These are phyloP conservation scores for Cystobasidium ongulense DNA, from an alignment of 768 basidiomycete species.

Conservation along the genomic window DNA sequence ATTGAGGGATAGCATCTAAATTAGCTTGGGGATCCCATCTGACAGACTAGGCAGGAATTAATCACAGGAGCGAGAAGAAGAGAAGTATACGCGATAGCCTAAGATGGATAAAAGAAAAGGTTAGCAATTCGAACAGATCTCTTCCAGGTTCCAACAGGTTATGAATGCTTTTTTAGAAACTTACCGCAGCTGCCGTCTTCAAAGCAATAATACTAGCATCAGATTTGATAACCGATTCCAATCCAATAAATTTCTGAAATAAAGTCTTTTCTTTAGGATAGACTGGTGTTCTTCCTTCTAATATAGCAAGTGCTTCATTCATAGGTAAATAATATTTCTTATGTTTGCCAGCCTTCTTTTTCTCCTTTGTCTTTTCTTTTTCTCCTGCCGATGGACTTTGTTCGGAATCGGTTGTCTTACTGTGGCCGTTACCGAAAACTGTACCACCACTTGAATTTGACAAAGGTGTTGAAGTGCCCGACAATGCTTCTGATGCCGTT, in stretches of 20 bases:
- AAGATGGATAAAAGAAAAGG: neutral
- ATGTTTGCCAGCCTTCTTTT: constrained; percentile 1
- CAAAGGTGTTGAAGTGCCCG: neutral
- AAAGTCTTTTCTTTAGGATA: neutral
- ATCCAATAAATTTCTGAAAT: neutral
- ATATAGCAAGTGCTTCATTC: constrained; percentile 42
- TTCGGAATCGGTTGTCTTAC: neutral
- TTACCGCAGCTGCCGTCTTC: constrained; percentile 31
- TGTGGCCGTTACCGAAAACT: neutral
- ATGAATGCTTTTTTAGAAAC: constrained; percentile 42
- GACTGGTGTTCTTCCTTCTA: constrained; percentile 35
- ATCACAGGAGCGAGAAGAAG: constrained; percentile 41
- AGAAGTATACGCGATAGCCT: constrained; percentile 41
- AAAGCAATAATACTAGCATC: neutral
- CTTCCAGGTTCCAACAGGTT: constrained; percentile 29
- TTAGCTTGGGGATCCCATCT: neutral
- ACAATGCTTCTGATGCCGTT: neutral
- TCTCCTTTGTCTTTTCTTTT: neutral
- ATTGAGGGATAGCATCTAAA: neutral
- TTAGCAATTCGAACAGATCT: neutral
- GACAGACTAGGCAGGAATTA: neutral
- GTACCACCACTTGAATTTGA: neutral
- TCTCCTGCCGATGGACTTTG: neutral
- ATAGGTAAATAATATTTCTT: constrained; percentile 35
- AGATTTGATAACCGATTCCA: neutral